phyloP scores from a whole-genome alignment of 179 eudicot genomes.

The Beta lomatogona region DNA sequence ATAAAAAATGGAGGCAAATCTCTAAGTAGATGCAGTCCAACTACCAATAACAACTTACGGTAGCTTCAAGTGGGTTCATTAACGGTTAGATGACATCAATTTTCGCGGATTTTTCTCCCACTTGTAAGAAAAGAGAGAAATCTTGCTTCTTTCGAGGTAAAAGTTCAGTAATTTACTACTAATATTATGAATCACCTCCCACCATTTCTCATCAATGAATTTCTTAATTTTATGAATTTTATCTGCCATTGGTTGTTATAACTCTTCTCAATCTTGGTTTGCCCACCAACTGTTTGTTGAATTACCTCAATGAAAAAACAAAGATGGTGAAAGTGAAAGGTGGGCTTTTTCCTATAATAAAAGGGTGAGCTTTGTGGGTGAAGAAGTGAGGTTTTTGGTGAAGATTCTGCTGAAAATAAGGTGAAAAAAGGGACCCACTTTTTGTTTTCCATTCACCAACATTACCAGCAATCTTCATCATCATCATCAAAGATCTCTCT shows the following conservation, averaged over 20 bases:
- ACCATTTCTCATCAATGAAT: background rate
- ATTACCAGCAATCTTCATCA: conserved; percentile 29
- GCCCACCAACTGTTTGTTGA: conserved; percentile 38
- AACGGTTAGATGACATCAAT: conserved; percentile 15
- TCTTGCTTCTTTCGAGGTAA: background rate
- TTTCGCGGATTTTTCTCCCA: conserved; percentile 19
- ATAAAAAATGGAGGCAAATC: no score
- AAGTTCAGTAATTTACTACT: no score
- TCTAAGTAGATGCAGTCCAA: background rate
- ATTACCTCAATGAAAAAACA: conserved; percentile 28
- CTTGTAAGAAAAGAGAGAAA: conserved; percentile 1
- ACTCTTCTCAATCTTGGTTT: background rate
- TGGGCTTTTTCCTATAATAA: background rate
- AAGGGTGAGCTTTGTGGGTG: background rate
- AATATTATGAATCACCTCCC: background rate
- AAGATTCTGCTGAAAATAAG: conserved; percentile 32
- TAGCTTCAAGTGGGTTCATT: background rate
- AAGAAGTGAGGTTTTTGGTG: background rate
- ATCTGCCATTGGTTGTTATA: background rate
- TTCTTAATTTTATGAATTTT: background rate
- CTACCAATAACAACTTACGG: conserved; percentile 13
- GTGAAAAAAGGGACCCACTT: conserved; percentile 18
- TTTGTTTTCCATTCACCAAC: conserved; percentile 5
- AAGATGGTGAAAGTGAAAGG: background rate
- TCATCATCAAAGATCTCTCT: background rate